Conservation (phyloP, 1,284 basidiomycete species). For the Melampsora larici-populina region DNA sequence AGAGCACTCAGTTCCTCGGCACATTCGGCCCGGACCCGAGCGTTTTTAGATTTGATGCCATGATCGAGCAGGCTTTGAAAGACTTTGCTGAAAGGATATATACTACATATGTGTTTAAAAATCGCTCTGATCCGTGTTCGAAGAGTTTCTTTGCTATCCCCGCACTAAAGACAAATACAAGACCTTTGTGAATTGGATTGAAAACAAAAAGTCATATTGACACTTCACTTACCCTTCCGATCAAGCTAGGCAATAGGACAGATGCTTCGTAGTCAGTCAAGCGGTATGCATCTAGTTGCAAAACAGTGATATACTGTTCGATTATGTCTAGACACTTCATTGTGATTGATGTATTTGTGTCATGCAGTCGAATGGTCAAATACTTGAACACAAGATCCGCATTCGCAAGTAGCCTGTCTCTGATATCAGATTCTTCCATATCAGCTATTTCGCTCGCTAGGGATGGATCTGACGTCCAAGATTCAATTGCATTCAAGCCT, state of each 20-base stretch:
- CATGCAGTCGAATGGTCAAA: conserved; percentile 80
- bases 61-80: conserved; percentile 81
- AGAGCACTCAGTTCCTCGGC: conserved; percentile 75
- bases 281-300: conserved; percentile 71
- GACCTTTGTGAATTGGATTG: conserved; percentile 15
- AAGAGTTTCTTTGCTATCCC: conserved; percentile 58
- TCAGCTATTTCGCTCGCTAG: conserved; percentile 64
- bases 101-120: conserved; percentile 58
- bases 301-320: conserved; percentile 70
- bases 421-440: conserved; percentile 60
- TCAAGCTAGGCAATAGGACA: conserved; percentile 83
- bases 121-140: conserved; percentile 57
- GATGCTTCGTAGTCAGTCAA: conserved; percentile 81
- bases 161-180: conserved; percentile 53
- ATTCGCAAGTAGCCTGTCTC: conserved; percentile 76
- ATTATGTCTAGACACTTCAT: conserved; percentile 86
- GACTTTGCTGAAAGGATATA: conserved; percentile 84
- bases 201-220: background rate
- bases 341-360: conserved; percentile 87
- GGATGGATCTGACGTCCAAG: conserved; percentile 66
- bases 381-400: conserved; percentile 93
- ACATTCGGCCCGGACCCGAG: conserved; percentile 80
- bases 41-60: conserved; percentile 80
- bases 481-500: conserved; percentile 69
- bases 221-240: conserved; percentile 69